A percentile compares a stretch with the other conserved stretches of the same genome.
phyloP scores from a whole-genome alignment of 331 rosid genomes.

The Spiraea crenata region DNA sequence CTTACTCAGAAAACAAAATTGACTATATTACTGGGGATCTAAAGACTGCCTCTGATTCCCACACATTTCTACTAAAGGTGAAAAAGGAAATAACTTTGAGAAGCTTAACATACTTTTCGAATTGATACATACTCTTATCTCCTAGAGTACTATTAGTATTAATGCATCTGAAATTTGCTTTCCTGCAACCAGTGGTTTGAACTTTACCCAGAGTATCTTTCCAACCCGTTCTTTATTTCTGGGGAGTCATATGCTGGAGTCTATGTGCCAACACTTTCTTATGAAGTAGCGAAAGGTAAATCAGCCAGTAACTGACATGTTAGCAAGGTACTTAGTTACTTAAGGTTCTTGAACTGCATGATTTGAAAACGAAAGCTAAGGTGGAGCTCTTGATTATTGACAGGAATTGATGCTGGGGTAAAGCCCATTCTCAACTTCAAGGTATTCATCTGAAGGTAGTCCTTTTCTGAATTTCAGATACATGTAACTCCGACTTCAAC shows the following conservation, averaged over 20 bases:
- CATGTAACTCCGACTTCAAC: slow-evolving; percentile 27
- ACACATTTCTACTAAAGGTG: slow-evolving; percentile 90
- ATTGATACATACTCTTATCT: slow-evolving; percentile 17
- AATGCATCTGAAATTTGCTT: slow-evolving; percentile 15
- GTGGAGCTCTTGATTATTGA: slow-evolving; percentile 23
- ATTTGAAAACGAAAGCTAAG: slow-evolving; percentile 24
- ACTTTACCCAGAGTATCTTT: slow-evolving; percentile 65
- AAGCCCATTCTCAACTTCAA: slow-evolving; percentile 75
- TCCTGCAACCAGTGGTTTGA: slow-evolving; percentile 71
- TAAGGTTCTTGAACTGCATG: not conserved
- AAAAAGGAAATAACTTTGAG: slow-evolving; percentile 6
- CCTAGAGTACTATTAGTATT: slow-evolving; percentile 3
- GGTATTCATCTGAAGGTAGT: slow-evolving; percentile 41
- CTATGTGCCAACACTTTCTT: slow-evolving; percentile 88
- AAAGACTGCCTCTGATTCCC: slow-evolving; percentile 79
- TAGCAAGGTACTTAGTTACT: not conserved
- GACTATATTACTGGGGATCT: slow-evolving; percentile 76
- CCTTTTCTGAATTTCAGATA: slow-evolving; percentile 25
- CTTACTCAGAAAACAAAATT: slow-evolving; percentile 63
- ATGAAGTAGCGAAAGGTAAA: slow-evolving; percentile 74
- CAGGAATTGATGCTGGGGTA: slow-evolving; percentile 70
- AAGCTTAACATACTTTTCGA: slow-evolving; percentile 9
- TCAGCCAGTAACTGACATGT: not conserved
- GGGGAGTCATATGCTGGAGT: slow-evolving; percentile 98
- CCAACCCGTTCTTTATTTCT: slow-evolving; percentile 66